These are phyloP conservation scores for Epichloe sibirici DNA, from an alignment of 2,329 filamentous ascomycete species.

Conservation along the genomic window DNA sequence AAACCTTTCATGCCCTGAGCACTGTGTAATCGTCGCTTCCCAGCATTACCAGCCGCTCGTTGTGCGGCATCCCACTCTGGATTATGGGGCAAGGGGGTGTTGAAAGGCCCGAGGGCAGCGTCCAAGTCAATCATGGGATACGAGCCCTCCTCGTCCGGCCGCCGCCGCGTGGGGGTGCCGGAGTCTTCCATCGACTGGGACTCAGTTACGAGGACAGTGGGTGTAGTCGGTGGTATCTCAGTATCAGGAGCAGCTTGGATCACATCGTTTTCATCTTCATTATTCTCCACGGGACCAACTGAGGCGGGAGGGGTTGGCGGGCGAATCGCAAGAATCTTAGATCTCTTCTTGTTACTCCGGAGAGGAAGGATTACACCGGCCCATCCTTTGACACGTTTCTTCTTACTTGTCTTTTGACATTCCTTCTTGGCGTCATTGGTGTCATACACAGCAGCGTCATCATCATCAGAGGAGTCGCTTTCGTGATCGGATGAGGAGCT, in stretches of 20 bases:
- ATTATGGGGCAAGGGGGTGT: slow-evolving; percentile 60
- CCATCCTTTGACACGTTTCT: slow-evolving; percentile 66
- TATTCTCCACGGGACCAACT: slow-evolving; percentile 15
- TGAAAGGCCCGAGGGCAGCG: slow-evolving; percentile 83
- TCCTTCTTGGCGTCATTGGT: slow-evolving; percentile 16
- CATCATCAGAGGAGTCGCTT: slow-evolving; percentile 15
- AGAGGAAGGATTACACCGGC: slow-evolving; percentile 54
- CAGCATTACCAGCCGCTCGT: slow-evolving; percentile 37
- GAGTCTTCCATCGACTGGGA: slow-evolving; percentile 18
- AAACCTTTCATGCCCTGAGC: slow-evolving; percentile 60
- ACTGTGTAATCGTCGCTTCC: slow-evolving; percentile 62
- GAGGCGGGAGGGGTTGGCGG: slow-evolving; percentile 36
- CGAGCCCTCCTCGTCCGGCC: slow-evolving; percentile 47
- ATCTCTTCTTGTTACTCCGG: slow-evolving; percentile 34
- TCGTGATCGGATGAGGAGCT: slow-evolving; percentile 26
- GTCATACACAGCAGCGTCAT: slow-evolving; percentile 11
- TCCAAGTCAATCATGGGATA: slow-evolving; percentile 88
- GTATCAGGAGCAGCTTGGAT: slow-evolving; percentile 11
- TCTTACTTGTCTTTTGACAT: slow-evolving; percentile 25
- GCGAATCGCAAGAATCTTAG: slow-evolving; percentile 26
- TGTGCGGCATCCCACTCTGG: slow-evolving; percentile 58
- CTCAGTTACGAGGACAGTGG: slow-evolving; percentile 30
- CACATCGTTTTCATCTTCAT: slow-evolving; percentile 17
- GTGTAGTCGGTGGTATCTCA: slow-evolving; percentile 18
- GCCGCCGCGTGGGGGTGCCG: slow-evolving; percentile 18